These are phyloP conservation scores for Phytophthora sp. DNA, from an alignment of 352 stramenopile genomes.

Conservation along the genomic window DNA sequence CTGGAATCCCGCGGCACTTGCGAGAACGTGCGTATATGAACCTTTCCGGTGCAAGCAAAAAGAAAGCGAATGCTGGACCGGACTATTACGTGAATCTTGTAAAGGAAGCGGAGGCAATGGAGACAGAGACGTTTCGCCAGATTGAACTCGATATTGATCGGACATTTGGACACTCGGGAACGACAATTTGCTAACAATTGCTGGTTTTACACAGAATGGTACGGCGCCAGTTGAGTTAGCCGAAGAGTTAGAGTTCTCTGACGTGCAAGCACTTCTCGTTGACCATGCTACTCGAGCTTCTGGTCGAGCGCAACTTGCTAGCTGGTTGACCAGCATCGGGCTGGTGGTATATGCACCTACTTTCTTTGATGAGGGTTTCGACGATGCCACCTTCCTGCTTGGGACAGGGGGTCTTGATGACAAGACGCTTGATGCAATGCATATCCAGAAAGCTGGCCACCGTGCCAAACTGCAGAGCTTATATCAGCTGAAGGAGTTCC, in stretches of 20 bases:
- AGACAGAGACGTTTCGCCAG: conserved; percentile 75
- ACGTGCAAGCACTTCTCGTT: conserved; percentile 42
- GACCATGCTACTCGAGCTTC: conserved; percentile 40
- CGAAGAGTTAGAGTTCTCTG: conserved; percentile 37
- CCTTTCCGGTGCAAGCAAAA: conserved; percentile 64
- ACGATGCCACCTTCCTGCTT: conserved; percentile 71
- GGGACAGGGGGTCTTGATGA: conserved; percentile 48
- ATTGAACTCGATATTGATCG: conserved; percentile 90
- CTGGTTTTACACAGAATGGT: conserved; percentile 38
- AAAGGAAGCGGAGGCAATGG: conserved; percentile 41
- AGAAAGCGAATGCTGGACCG: conserved; percentile 49
- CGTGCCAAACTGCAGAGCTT: conserved; percentile 68
- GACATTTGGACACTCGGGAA: conserved; percentile 81
- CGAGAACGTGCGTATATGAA: conserved; percentile 77
- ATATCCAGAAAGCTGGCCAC: conserved; percentile 73
- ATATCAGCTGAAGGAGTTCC: conserved; percentile 69
- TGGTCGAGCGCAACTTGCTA: conserved; percentile 43
- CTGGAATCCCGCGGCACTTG: conserved; percentile 68
- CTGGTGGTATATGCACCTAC: conserved; percentile 62
- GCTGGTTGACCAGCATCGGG: conserved; percentile 77
- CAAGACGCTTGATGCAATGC: conserved; percentile 57
- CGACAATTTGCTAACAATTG: conserved; percentile 70
- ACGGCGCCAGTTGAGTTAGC: conserved; percentile 68
- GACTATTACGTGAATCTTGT: conserved; percentile 65
- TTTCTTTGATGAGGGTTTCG: conserved; percentile 64